Evolutionary conservation across 306 rosid species (phyloP).

Genomic region (Dalbergia cochinchinensis): DNA sequence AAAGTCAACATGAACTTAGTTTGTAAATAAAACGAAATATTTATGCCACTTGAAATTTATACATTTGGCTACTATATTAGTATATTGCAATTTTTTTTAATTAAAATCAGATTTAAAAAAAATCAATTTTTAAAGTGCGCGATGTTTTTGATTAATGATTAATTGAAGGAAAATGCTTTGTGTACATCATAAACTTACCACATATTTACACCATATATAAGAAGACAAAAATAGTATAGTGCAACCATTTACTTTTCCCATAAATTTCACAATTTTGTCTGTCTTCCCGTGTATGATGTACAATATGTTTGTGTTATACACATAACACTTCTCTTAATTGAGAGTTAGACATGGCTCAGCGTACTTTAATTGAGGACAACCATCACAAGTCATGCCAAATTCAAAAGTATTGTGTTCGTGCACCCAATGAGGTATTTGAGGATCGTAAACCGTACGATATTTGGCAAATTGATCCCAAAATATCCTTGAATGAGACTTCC

Average conservation of each 20-base stretch:
- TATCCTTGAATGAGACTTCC: background rate
- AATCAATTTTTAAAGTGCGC: background rate
- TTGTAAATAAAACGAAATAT: background rate
- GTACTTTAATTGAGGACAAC: constrained; percentile 5
- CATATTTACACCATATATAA: too few relatives aligned
- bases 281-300: too few relatives aligned
- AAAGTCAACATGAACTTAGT: background rate
- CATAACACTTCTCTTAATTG: too few relatives aligned
- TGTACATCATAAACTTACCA: too few relatives aligned
- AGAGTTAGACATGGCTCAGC: background rate
- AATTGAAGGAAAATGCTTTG: too few relatives aligned
- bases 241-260: too few relatives aligned
- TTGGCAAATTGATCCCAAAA: background rate
- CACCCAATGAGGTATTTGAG: background rate
- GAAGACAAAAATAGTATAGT: too few relatives aligned
- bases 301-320: too few relatives aligned
- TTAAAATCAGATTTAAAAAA: background rate
- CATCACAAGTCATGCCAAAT: constrained; percentile 7
- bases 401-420: constrained; percentile 19
- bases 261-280: too few relatives aligned
- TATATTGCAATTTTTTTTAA: background rate
- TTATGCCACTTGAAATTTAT: background rate
- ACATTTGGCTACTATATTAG: background rate
- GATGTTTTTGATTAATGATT: too few relatives aligned
- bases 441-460: background rate